Percentiles rank a stretch among this genome's conserved stretches.
Conservation (phyloP, 164 flowering plant genomes). For the Chimonanthus salicifolius region DNA sequence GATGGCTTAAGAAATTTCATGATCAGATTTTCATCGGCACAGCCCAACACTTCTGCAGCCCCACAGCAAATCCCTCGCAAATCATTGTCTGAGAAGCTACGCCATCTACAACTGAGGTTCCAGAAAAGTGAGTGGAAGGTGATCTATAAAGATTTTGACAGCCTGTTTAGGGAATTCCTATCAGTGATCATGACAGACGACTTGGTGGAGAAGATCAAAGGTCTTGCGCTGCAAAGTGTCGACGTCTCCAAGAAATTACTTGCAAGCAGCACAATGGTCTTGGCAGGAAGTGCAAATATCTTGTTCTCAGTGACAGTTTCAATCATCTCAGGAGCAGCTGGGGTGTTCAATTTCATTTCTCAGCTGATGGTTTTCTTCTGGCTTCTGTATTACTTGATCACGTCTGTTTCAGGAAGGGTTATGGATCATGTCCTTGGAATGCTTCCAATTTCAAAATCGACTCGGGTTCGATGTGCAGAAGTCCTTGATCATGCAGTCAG, state of each 20-base stretch:
- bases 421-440: constrained; percentile 76
- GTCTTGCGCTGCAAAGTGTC: constrained; percentile 58
- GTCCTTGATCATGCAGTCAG: constrained; percentile 87
- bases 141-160: constrained; percentile 62
- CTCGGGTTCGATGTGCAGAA: constrained; percentile 67
- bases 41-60: constrained; percentile 31
- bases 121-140: constrained; percentile 61
- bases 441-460: constrained; percentile 64
- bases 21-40: constrained; percentile 25
- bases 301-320: constrained; percentile 50
- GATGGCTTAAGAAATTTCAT: constrained; percentile 72
- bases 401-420: constrained; percentile 93
- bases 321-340: constrained; percentile 84
- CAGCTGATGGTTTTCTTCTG: constrained; percentile 84
- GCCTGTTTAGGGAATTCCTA: constrained; percentile 42
- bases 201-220: constrained; percentile 77
- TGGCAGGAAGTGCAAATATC: constrained; percentile 67
- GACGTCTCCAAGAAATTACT: constrained; percentile 63
- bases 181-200: constrained; percentile 57
- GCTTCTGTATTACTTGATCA: constrained; percentile 81
- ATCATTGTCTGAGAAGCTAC: constrained; percentile 50
- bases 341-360: constrained; percentile 72
- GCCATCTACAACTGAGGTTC: constrained; percentile 45
- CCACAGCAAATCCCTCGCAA: constrained; percentile 27
- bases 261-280: constrained; percentile 52